phyloP scores from a whole-genome alignment of 192 early-diverging fungal genomes.

The Coemansia pectinata region DNA sequence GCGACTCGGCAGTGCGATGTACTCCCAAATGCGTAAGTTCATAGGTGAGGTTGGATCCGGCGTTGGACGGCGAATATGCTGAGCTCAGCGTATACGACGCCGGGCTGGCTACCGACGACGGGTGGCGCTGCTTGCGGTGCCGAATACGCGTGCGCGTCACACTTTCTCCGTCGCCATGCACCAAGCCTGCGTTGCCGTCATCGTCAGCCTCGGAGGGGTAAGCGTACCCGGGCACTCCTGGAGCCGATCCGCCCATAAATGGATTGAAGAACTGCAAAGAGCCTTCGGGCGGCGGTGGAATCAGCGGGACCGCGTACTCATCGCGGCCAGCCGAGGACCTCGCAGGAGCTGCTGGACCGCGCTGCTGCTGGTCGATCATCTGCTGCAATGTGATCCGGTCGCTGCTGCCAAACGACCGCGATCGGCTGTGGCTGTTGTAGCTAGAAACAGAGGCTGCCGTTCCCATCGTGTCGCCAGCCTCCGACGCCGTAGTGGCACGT shows the following conservation, averaged over 20 bases:
- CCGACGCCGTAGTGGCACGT: constrained; percentile 28
- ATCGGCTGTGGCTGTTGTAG: constrained; percentile 31
- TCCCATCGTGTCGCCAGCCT: background rate
- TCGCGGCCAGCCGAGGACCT: background rate
- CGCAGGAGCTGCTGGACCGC: constrained; percentile 9
- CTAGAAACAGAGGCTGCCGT: background rate
- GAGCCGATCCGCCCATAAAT: constrained; percentile 17
- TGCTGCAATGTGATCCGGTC: constrained; percentile 38
- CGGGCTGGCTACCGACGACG: constrained; percentile 41
- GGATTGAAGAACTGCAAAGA: constrained; percentile 38
- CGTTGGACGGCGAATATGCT: constrained; percentile 50
- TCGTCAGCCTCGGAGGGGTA: constrained; percentile 7
- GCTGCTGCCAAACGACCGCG: constrained; percentile 49
- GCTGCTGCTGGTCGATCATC: constrained; percentile 19
- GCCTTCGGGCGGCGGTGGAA: constrained; percentile 34
- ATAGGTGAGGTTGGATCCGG: constrained; percentile 46
- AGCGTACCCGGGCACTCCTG: background rate
- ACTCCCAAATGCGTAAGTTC: constrained; percentile 50
- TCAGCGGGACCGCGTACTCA: constrained; percentile 21
- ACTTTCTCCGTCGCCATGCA: constrained; percentile 29
- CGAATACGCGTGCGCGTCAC: constrained; percentile 50
- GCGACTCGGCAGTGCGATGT: constrained; percentile 41
- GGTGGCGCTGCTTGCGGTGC: constrained; percentile 30
- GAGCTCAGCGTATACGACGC: constrained; percentile 40
- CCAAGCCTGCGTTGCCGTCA: background rate